phyloP scores from a whole-genome alignment of 768 basidiomycete species.

The Mycena galericulata region DNA sequence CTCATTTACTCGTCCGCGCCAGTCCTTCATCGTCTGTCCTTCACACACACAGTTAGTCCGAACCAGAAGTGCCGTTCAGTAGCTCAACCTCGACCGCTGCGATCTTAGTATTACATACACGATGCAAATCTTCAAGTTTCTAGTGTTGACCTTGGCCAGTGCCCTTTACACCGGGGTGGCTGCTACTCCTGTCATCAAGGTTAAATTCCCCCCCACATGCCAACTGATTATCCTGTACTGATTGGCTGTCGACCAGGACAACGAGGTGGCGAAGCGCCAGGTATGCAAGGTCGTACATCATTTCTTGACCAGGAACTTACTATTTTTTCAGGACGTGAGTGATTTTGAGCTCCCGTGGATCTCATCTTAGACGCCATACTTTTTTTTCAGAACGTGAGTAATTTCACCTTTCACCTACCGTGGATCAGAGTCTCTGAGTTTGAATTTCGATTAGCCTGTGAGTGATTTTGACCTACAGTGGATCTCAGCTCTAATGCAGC shows the following conservation, averaged over 20 bases:
- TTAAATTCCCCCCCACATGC: not conserved
- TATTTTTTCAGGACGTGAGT: not conserved
- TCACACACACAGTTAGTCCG: too few relatives aligned
- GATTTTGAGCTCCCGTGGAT: not conserved
- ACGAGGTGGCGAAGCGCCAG: not conserved
- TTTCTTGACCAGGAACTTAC: too few relatives aligned
- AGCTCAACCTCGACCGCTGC: not conserved
- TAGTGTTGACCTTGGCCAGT: not conserved
- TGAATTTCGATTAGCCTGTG: not conserved
- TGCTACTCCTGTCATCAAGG: not conserved
- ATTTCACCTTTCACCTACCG: not conserved
- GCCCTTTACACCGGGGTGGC: constrained; percentile 4
- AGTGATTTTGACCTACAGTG: not conserved
- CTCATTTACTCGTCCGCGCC: too few relatives aligned
- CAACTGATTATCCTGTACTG: not conserved
- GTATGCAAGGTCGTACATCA: not conserved
- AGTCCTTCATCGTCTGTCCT: too few relatives aligned
- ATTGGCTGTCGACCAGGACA: not conserved
- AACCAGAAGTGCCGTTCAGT: not conserved
- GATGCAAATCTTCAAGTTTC: not conserved
- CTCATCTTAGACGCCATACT: too few relatives aligned
- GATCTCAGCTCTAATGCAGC: too few relatives aligned
- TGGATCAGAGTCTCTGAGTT: too few relatives aligned
- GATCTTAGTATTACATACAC: not conserved
- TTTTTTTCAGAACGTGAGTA: not conserved